Percentiles rank a stretch among this genome's conserved stretches.
These are phyloP conservation scores for Nepenthes alata DNA, from an alignment of 179 eudicot genomes.

Conservation along the genomic window DNA sequence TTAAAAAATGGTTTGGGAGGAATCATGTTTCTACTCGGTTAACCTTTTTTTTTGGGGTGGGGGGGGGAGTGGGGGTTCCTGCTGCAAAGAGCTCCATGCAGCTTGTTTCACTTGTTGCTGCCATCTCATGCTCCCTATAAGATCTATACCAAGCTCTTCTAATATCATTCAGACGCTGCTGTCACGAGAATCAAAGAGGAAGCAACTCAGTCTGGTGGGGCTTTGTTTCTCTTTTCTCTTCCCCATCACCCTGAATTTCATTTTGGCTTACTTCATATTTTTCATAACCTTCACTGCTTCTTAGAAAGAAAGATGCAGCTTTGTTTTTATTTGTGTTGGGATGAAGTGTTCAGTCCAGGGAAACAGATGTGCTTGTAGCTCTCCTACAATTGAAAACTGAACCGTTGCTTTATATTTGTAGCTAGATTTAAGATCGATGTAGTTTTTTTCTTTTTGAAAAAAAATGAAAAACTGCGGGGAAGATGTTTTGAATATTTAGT, in stretches of 20 bases:
- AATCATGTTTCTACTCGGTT: constrained; percentile 5
- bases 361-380: constrained; percentile 31
- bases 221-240: background rate
- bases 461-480: background rate
- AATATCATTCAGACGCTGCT: constrained; percentile 4
- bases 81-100: constrained; percentile 3
- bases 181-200: background rate
- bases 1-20: constrained; percentile 16
- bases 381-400: constrained; percentile 30
- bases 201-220: background rate
- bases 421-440: constrained; percentile 14
- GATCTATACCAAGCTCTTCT: constrained; percentile 8
- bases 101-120: constrained; percentile 7
- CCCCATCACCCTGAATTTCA: constrained; percentile 11
- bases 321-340: constrained; percentile 16
- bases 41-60: constrained; percentile 2
- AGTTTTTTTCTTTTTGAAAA: background rate
- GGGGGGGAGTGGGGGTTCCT: constrained; percentile 4
- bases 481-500: constrained; percentile 9
- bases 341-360: constrained; percentile 13
- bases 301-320: constrained; percentile 13
- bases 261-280: constrained; percentile 12
- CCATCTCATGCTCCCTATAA: constrained; percentile 1
- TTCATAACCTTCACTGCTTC: constrained; percentile 13
- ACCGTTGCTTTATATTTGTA: constrained; percentile 11